Base-by-base conservation (phyloP, 441 rosid species). In the Corymbia calophylla region DNA sequence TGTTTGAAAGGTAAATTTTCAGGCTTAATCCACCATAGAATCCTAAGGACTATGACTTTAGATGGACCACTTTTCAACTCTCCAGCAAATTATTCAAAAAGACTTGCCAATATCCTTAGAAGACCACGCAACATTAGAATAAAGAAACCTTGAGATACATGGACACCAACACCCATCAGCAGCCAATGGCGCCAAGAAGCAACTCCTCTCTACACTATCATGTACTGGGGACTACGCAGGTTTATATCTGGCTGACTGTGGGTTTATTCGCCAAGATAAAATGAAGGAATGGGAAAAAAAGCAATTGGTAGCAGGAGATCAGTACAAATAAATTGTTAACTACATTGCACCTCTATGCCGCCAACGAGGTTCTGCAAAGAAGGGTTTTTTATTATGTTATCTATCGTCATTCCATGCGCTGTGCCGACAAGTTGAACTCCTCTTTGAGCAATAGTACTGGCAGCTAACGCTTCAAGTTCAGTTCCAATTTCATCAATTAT, bases 341-440 rank as follows among this genome's bases (percentile, higher is more conserved):
- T 49, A 54, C 84, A 48, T 87, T 77, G 89, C 91, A 95, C 99
- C 99, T 97, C 98, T 86, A 97, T 95, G 93, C 99, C 98, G 88
- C 99, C 99, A 25, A 97, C 95, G 90, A 97, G 98, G 89, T 94
- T 94, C 92, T 97, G 98, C 88, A 97, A 91, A 89, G 98, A 97
- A 53, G 99, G 99, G 90, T 97, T 97, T 92, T 97, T 97, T 53
- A 97, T 95, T 89, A 97, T 93, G 93, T 92, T 97, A 89, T 97
- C 99, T 89, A 97, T 97, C 10, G 98, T 96, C 93, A 94, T 95
- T 90, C 99, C 99, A 95, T 97, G 99, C 66, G 99, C 99, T 32
- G 99, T 97, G 91, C 97, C 99, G 87, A 97, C 99, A 44, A 97
- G 94, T 93, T 97, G 99, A 90, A 97, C 99, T 68, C 99, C 99